Percentiles rank a stretch among this genome's conserved stretches.
Conservation (phyloP, 2,329 filamentous ascomycete genomes). For the Trichoderma sp. region DNA sequence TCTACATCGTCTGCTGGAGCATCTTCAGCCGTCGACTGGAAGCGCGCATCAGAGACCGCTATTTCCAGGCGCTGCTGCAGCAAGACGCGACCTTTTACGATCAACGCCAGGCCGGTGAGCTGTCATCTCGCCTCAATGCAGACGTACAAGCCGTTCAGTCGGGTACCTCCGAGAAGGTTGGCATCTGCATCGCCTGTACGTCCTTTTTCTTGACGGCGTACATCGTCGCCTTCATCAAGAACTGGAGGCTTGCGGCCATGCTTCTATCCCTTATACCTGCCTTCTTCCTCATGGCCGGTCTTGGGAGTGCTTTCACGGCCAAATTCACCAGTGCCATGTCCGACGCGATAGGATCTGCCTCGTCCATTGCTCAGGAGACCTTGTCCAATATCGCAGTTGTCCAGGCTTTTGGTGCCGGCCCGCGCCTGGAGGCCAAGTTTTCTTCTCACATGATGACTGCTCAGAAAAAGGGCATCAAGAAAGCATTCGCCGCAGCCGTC, state of each 20-base stretch:
- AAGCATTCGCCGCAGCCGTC: conserved; percentile 56
- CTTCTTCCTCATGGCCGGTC: conserved; percentile 59
- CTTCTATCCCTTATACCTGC: conserved; percentile 64
- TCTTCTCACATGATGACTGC: conserved; percentile 52
- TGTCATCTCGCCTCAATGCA: conserved; percentile 62
- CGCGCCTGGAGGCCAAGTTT: conserved; percentile 61
- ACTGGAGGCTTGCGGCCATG: conserved; percentile 63
- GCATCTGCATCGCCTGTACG: conserved; percentile 60
- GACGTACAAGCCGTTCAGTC: conserved; percentile 68
- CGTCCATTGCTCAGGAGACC: conserved; percentile 63
- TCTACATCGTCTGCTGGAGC: conserved; percentile 64
- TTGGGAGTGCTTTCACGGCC: conserved; percentile 56
- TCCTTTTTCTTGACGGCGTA: conserved; percentile 70
- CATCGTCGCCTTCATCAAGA: conserved; percentile 66
- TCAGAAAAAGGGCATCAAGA: conserved; percentile 56
- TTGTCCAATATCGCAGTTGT: conserved; percentile 62
- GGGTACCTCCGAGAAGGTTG: conserved; percentile 71
- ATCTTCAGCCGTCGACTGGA: conserved; percentile 64
- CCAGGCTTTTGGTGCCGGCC: conserved; percentile 62
- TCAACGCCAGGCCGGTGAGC: conserved; percentile 61
- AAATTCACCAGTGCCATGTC: conserved; percentile 54
- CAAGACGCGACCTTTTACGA: conserved; percentile 68
- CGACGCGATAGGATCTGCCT: conserved; percentile 56
- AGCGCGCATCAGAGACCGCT: conserved; percentile 61
- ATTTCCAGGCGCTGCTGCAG: conserved; percentile 58